phyloP scores from a whole-genome alignment of 331 rosid species.

The Erythrophleum ivorense region DNA sequence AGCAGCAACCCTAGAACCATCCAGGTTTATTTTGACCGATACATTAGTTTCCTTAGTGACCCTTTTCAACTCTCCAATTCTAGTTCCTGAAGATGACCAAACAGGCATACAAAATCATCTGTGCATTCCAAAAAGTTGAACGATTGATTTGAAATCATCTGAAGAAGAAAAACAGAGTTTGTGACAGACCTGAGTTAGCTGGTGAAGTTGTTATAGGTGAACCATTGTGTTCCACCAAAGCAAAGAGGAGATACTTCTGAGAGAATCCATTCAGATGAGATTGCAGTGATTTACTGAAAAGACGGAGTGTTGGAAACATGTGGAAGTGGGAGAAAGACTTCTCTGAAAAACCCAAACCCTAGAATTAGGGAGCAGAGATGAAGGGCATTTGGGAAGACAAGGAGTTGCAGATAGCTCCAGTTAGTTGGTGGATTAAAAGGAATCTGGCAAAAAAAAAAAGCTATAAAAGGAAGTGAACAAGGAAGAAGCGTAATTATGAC shows the following conservation, averaged over 20 bases:
- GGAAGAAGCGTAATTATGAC: too few relatives aligned
- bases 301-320: conserved; percentile 35
- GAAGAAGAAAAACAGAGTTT: not conserved
- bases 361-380: not conserved
- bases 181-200: conserved; percentile 52
- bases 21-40: conserved; percentile 81
- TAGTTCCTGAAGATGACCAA: conserved; percentile 56
- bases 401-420: conserved; percentile 63
- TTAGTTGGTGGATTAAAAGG: not conserved
- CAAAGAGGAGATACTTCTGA: conserved; percentile 43
- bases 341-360: conserved; percentile 46
- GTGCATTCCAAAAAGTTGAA: conserved; percentile 21
- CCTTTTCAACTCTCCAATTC: conserved; percentile 90
- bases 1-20: conserved; percentile 85
- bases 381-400: conserved; percentile 41
- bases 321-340: conserved; percentile 12
- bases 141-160: not conserved
- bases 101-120: conserved; percentile 19
- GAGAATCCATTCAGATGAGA: conserved; percentile 44
- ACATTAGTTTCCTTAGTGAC: conserved; percentile 90
- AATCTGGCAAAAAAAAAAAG: not conserved
- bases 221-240: conserved; percentile 50
- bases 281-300: conserved; percentile 36
- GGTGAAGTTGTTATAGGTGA: conserved; percentile 50
- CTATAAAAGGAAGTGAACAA: too few relatives aligned